phyloP scores from a whole-genome alignment of 2,329 filamentous ascomycete genomes.

The Penicillium sp. region DNA sequence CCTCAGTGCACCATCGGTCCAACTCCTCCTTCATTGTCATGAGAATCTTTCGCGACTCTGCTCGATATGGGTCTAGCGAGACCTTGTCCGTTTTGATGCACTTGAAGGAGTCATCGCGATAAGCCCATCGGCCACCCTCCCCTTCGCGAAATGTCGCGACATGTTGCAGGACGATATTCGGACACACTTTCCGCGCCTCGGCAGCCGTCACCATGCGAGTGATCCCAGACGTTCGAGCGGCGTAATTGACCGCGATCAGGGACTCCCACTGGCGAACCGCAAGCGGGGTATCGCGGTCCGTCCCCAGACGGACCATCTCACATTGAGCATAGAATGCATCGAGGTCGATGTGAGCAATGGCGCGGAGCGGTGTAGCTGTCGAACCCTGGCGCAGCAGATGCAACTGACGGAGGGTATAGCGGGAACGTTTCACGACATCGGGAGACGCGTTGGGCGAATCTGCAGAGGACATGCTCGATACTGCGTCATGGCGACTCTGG shows the following conservation, averaged over 20 bases:
- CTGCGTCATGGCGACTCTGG: constrained; percentile 24
- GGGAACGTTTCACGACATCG: constrained; percentile 56
- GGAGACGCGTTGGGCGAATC: constrained; percentile 28
- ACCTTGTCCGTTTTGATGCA: constrained; percentile 91
- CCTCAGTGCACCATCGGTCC: constrained; percentile 48
- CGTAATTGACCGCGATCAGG: constrained; percentile 95
- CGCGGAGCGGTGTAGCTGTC: constrained; percentile 76
- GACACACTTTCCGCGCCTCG: constrained; percentile 87
- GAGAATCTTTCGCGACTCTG: constrained; percentile 82
- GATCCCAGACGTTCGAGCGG: constrained; percentile 80
- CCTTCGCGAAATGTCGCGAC: constrained; percentile 95
- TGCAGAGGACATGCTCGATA: constrained; percentile 58
- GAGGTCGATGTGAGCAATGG: constrained; percentile 89
- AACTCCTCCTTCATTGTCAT: constrained; percentile 75
- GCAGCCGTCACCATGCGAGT: constrained; percentile 75
- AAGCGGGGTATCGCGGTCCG: constrained; percentile 75
- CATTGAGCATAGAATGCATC: constrained; percentile 98
- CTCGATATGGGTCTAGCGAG: constrained; percentile 86
- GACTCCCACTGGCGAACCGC: constrained; percentile 96
- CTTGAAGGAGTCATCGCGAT: constrained; percentile 77
- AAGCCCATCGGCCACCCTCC: constrained; percentile 82
- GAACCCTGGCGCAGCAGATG: constrained; percentile 73
- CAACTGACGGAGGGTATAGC: constrained; percentile 84
- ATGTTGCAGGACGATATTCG: constrained; percentile 82
- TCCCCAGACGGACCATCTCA: constrained; percentile 83